Conservation (phyloP, 768 basidiomycete species). For the Suillus brevipes region DNA sequence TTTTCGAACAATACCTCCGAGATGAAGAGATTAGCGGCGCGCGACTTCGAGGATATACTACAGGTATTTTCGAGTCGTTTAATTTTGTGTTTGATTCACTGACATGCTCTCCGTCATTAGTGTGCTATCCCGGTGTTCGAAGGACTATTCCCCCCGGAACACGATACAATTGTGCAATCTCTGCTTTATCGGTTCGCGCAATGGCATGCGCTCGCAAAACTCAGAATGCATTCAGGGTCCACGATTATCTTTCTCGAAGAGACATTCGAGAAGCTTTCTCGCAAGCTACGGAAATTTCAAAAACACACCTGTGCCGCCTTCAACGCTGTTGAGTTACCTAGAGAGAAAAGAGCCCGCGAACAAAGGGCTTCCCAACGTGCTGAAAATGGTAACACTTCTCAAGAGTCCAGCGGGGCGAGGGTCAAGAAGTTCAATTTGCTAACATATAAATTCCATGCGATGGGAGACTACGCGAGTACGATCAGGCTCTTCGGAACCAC, state of each 20-base stretch:
- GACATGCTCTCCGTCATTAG: constrained; percentile 9
- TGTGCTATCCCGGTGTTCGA: constrained; percentile 34
- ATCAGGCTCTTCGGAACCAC: neutral
- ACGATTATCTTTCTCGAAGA: constrained; percentile 11
- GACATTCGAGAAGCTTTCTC: neutral
- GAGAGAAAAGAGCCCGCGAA: neutral
- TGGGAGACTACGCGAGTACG: neutral
- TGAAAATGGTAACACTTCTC: neutral
- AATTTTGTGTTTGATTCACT: neutral
- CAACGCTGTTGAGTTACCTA: neutral
- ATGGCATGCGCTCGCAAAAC: constrained; percentile 26
- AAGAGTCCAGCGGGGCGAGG: neutral
- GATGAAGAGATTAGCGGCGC: constrained; percentile 35
- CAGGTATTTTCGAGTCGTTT: constrained; percentile 17
- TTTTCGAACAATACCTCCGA: constrained; percentile 33
- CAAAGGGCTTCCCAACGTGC: no score
- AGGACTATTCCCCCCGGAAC: constrained; percentile 19
- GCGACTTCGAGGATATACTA: constrained; percentile 38
- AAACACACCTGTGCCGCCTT: neutral
- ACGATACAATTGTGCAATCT: neutral
- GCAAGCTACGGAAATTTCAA: neutral
- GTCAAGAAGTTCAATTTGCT: neutral
- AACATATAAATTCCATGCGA: neutral
- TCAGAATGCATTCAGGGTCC: constrained; percentile 26
- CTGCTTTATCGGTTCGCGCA: constrained; percentile 18